These are phyloP conservation scores for Cucurbitaria berberidis DNA, from an alignment of 2,329 filamentous ascomycete genomes.

Conservation along the genomic window DNA sequence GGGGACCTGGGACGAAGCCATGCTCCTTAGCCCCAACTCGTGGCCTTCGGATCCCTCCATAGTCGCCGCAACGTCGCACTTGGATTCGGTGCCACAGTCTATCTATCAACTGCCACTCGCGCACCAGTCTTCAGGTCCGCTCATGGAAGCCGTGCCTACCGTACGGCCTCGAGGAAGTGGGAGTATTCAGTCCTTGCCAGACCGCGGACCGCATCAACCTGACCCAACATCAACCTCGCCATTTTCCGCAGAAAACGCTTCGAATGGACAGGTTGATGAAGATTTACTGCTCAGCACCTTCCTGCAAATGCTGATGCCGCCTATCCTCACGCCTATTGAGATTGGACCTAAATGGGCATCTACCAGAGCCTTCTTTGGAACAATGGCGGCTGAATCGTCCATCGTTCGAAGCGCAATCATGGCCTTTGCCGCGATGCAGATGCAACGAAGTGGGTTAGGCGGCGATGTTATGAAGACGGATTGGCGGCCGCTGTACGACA, in stretches of 20 bases:
- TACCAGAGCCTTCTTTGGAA: constrained; percentile 57
- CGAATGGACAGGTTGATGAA: constrained; percentile 35
- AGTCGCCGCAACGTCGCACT: constrained; percentile 8
- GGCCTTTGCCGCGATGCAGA: constrained; percentile 58
- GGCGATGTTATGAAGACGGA: constrained; percentile 35
- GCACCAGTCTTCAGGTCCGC: constrained; percentile 22
- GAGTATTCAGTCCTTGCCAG: constrained; percentile 22
- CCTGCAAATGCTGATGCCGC: constrained; percentile 56
- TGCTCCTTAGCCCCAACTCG: constrained; percentile 40
- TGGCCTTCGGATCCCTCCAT: constrained; percentile 35
- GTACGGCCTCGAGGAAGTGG: constrained; percentile 5
- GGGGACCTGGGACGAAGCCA: constrained; percentile 40
- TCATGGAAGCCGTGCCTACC: constrained; percentile 10
- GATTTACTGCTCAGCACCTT: constrained; percentile 58
- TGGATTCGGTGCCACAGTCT: constrained; percentile 27
- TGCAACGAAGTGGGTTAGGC: constrained; percentile 46
- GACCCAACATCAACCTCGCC: constrained; percentile 37
- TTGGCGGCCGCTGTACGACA: constrained; percentile 44
- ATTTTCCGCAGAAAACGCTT: constrained; percentile 35
- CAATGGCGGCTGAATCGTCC: constrained; percentile 55
- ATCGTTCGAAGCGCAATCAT: constrained; percentile 59
- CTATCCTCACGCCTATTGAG: constrained; percentile 61
- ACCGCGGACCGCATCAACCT: constrained; percentile 16
- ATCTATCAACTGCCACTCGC: constrained; percentile 25
- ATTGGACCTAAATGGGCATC: constrained; percentile 58